Base-by-base conservation (phyloP, 2,329 filamentous ascomycete species). In the Phaeoacremonium minimum region DNA sequence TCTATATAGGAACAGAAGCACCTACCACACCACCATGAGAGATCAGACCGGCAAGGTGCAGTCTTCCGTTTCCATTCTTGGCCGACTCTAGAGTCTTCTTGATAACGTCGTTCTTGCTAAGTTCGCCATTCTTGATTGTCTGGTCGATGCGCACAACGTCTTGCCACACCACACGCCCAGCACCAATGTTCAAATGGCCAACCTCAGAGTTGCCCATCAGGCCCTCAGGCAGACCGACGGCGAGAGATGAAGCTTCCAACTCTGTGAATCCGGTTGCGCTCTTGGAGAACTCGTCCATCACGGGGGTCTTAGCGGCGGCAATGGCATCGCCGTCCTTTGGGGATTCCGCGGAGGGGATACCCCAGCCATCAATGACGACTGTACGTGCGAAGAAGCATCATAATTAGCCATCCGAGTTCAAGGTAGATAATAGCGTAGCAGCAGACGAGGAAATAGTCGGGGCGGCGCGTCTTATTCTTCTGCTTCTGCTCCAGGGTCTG, bases 301-400 rank as follows among this genome's bases (percentile, higher is more conserved):
- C 80, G 32, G 93, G 93, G 40, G 93, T 97, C 48, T 95, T 76
- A 51, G 91, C 93, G 46, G 87, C 87, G 52, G 90, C 83, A 62
- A 98, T 97, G 58, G 93, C 93, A 71, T 98, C 91, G 64, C 93
- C 91, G 65, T 95, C 65, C 56, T 87, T 85, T 54, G 85, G 86
- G 39, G 89, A 94, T 41, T 82, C 69, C 49, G 84, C 83, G 46
- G 80, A 80, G 53, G 90, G 79, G 55, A 97, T 80, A 58, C 93
- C 93, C 93, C 93, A 98, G 58, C 93, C 93, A 71, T 98, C 93
- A 74, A 98, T 98, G 68, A 97, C 93, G 77, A 98, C 85, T 89
- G 57, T 58, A 60, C 34, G 61, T 63, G 48, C 66, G 66, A 49
- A 73, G 57, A 34, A 78, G 56, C 57, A 76, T 59, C 52, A 73